Conservation (phyloP, 441 rosid species). For the Raphanus hybrid region DNA sequence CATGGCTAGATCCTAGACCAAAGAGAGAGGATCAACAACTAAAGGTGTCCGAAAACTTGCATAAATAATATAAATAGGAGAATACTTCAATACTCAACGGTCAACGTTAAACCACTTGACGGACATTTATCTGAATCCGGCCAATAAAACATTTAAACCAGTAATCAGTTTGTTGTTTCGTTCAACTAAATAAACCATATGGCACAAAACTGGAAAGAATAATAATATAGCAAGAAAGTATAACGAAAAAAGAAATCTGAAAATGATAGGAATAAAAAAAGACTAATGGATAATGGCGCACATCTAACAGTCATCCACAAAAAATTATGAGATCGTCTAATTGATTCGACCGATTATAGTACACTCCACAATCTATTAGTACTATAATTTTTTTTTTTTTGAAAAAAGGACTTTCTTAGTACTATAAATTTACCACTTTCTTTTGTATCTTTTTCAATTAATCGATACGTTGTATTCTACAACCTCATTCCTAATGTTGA, state of each 20-base stretch:
- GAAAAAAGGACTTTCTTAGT: no score
- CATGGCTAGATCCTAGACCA: neutral
- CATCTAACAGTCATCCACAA: constrained; percentile 32
- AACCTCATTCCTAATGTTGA: neutral
- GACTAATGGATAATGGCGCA: constrained; percentile 29
- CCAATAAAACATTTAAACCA: no score
- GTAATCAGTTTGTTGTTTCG: no score
- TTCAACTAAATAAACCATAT: no score
- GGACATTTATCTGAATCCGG: neutral
- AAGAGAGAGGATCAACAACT: neutral
- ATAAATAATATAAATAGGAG: neutral
- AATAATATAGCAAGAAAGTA: constrained; percentile 4
- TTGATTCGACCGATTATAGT: constrained; percentile 45
- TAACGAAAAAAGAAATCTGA: constrained; percentile 16
- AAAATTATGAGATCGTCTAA: constrained; percentile 27
- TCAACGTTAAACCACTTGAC: neutral
- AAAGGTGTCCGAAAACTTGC: neutral
- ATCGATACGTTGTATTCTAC: constrained; percentile 11
- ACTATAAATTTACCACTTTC: neutral
- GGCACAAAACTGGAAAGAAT: neutral
- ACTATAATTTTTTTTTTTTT: no score
- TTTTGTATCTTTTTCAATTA: constrained; percentile 10
- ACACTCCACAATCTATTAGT: constrained; percentile 17
- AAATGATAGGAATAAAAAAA: constrained; percentile 13
- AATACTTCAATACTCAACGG: neutral